Conservation (phyloP, 768 basidiomycete species). For the Mrakia blollopis region DNA sequence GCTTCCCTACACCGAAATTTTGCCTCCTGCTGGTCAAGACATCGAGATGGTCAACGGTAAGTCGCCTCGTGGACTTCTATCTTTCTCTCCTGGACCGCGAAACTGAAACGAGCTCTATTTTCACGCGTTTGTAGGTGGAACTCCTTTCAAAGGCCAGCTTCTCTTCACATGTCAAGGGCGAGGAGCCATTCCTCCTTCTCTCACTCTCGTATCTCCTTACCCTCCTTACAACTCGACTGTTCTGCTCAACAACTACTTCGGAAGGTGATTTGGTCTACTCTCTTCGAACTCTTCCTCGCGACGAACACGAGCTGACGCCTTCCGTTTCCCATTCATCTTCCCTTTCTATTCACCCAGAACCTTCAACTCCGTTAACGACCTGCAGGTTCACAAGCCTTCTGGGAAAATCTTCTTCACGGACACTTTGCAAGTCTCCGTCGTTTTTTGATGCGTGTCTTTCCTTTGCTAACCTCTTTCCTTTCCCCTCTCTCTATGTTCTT, state of each 20-base stretch:
- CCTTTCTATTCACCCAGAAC: slow-evolving; percentile 36
- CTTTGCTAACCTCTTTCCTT: slow-evolving; percentile 21
- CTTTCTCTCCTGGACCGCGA: not conserved
- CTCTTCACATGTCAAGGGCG: slow-evolving; percentile 21
- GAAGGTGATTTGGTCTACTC: slow-evolving; percentile 44
- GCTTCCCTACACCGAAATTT: not conserved
- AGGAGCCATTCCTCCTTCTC: slow-evolving; percentile 57
- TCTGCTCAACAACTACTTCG: slow-evolving; percentile 71
- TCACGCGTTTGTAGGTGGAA: slow-evolving; percentile 52
- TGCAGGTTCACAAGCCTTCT: slow-evolving; percentile 35
- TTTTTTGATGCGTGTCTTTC: slow-evolving; percentile 45
- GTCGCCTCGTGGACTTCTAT: not conserved
- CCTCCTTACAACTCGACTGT: slow-evolving; percentile 64
- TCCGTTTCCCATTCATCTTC: too few species aligned
- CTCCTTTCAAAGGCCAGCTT: slow-evolving; percentile 11
- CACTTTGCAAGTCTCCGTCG: slow-evolving; percentile 43
- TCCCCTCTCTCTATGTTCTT: not conserved
- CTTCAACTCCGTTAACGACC: slow-evolving; percentile 18
- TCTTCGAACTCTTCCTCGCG: too few species aligned
- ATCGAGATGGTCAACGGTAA: slow-evolving; percentile 27
- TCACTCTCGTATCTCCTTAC: slow-evolving; percentile 61
- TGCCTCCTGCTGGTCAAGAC: not conserved
- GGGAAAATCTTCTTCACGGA: slow-evolving; percentile 74
- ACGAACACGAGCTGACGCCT: too few species aligned
- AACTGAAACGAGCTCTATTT: slow-evolving; percentile 53